Evolutionary conservation across 2,329 filamentous ascomycete species (phyloP).

Genomic region (Ophiostoma sp.): DNA sequence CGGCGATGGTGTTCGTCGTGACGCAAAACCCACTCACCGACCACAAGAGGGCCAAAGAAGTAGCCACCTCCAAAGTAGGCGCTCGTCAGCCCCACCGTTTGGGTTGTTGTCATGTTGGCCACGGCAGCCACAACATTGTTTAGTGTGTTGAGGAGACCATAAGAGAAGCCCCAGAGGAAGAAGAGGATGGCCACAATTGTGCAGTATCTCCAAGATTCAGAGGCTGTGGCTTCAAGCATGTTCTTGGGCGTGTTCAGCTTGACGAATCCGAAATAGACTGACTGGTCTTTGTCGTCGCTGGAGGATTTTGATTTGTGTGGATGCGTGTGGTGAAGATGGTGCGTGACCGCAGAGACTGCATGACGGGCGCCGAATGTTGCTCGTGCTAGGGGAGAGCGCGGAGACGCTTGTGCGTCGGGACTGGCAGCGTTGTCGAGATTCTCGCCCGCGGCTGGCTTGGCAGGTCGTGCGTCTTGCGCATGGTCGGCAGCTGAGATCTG

Average conservation of each 20-base stretch:
- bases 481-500: not conserved
- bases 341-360: not conserved
- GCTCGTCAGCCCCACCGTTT: slow-evolving; percentile 67
- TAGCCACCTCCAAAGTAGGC: slow-evolving; percentile 72
- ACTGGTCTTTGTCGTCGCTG: not conserved
- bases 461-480: not conserved
- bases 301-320: not conserved
- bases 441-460: no score
- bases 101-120: slow-evolving; percentile 58
- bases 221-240: slow-evolving; percentile 63
- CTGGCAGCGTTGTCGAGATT: not conserved
- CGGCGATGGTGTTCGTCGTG: slow-evolving; percentile 62
- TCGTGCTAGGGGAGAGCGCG: not conserved
- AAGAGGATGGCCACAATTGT: slow-evolving; percentile 77
- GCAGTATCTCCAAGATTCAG: slow-evolving; percentile 70
- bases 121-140: slow-evolving; percentile 69
- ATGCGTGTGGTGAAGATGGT: not conserved
- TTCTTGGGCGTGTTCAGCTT: slow-evolving; percentile 69
- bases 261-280: slow-evolving; percentile 66
- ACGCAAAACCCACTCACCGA: slow-evolving; percentile 70
- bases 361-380: not conserved
- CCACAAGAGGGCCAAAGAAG: slow-evolving; percentile 66
- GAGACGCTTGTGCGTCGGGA: not conserved
- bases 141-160: slow-evolving; percentile 79
- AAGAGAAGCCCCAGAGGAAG: slow-evolving; percentile 83